Base-by-base conservation (phyloP, 352 stramenopile species). In the Globisporangium apiculatum region DNA sequence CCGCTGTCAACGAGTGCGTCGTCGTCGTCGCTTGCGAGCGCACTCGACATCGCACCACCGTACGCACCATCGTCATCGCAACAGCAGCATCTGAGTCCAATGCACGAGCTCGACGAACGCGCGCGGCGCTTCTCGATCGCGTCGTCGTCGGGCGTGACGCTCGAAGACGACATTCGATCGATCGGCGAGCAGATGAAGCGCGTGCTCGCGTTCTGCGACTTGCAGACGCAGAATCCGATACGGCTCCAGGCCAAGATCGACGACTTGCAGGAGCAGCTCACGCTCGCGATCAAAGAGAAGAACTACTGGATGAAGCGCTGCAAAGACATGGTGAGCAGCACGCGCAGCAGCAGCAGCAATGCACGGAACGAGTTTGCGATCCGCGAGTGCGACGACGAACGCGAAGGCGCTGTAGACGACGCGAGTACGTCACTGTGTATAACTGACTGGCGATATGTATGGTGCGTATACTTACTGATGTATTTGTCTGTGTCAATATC, bases 231-330 rank as follows among this genome's bases (percentile, higher is more conserved):
- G 63, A 91, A 78, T 48, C 79, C 84, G 46, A 65, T 89, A 55
- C 76, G 74, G 0, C 51, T 95, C 64, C 78, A 92, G 51, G 71
- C 72, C 55, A 89, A 88, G 74, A 86, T 95, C 62, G 71, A 76
- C 48, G 78, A 91, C 55, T 71, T 95, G 45, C 64, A 91, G 67
- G 76, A 92, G 55, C 76, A 92, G 65, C 73, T 95, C 36, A 75
- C 79, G 12, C 71, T 81, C 58, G 83, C 75, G 36, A 73, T 91
- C 49, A 72, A 76, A 11, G 85, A 95, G 71, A 95, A 95, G 67
- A 92, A 95, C 62, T 93, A 95, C 68, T 95, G 85, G 85, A 89
- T 92, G 75, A 89, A 90, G 62, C 79, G 81, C 18, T 91, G 81
- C 67, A 83, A 90, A 53, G 81, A 89, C 56, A 68, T 91, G 52